These are phyloP conservation scores for Ceratocystis cubensis DNA, from an alignment of 2,329 filamentous ascomycete species.

Conservation along the genomic window DNA sequence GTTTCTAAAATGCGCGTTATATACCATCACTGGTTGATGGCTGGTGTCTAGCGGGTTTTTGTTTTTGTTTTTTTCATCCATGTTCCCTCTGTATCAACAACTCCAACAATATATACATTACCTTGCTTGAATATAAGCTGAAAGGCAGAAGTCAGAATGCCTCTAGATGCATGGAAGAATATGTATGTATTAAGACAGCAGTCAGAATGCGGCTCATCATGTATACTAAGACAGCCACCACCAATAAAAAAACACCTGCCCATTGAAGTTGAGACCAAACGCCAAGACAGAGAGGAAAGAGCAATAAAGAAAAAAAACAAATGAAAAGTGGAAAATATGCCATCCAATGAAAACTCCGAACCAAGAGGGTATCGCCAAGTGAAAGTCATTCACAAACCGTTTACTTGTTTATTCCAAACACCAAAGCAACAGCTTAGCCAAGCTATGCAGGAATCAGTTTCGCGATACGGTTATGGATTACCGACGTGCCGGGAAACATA, in stretches of 20 bases:
- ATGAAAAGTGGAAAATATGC: not conserved
- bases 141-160: too few relatives aligned
- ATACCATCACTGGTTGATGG: not conserved
- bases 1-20: not conserved
- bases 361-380: constrained; percentile 15
- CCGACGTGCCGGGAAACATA: constrained; percentile 30
- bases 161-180: not conserved
- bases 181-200: not conserved
- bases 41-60: not conserved
- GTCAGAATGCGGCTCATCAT: not conserved
- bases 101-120: not conserved
- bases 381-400: constrained; percentile 13
- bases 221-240: not conserved
- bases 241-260: constrained; percentile 12
- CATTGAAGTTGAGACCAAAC: not conserved
- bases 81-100: not conserved
- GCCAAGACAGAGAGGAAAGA: not conserved
- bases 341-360: constrained; percentile 3
- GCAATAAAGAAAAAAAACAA: constrained; percentile 1
- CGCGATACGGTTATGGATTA: constrained; percentile 29
- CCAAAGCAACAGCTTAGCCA: not conserved
- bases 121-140: not conserved
- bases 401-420: constrained; percentile 2
- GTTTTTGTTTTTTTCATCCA: not conserved
- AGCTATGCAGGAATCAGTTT: constrained; percentile 11